Base-by-base conservation (phyloP, 1,284 basidiomycete genomes). In the Irpex rosettiformis region DNA sequence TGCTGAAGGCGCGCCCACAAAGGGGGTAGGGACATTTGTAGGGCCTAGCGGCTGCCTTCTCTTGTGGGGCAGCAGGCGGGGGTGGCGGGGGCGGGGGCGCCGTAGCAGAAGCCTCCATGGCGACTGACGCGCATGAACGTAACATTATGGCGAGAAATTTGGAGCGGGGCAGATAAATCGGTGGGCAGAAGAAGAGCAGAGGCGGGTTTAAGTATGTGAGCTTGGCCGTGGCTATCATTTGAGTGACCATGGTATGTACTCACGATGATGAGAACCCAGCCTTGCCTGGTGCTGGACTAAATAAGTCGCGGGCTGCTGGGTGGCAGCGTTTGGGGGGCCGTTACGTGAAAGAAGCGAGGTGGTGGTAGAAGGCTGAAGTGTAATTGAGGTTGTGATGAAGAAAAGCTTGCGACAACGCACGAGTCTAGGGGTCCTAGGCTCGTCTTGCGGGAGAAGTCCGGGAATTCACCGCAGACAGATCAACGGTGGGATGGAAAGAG, bases 21-120 rank as follows among this genome's bases (percentile, higher is more conserved):
- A 92, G 79, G 0, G 87, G 87, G 72, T 94, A 96, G 47, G 94
- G 94, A 72, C 94, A 98, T 70, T 96, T 97, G 85, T 97, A 98
- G 0, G 95, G 95, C 57, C 94, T 80, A 1, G 91, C 82, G 30
- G 80, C 76, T 56, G 76, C 70, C 71, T 87, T 87, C 62, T 87
- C 86, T 42, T 57, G 21, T 22, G 70, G 69, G 30, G 62, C 63
- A 45, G 53, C 65, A 24, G 61, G 62, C 30, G 59, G 64, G 47
- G 55, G 67, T 45, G 28, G 65, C 21, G 62, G 66, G 21, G 61
- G 74, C 67, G 71, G 64, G 65, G 65, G 64, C 22, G 63, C 62
- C 42, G 66, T 54, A 30, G 54, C 55, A 40, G 33, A 37, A 37
- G 33, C 33, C 33, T 60, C 60, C 59, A 61, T 62, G 45, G 40